Base-by-base conservation (phyloP, 202 grass and related monocot genomes). In the Schoenoplectus tabernaemontani region DNA sequence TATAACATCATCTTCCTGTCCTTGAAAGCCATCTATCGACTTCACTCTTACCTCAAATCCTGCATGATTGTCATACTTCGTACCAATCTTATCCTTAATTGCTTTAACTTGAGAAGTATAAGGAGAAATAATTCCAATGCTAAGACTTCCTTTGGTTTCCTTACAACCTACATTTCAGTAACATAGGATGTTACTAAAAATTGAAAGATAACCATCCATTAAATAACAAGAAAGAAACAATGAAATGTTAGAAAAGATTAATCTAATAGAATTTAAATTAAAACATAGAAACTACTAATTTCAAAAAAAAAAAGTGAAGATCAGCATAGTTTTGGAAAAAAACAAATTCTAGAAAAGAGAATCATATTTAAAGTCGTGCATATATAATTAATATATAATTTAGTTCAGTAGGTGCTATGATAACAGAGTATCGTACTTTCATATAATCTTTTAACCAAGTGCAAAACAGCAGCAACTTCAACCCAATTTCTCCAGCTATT, bases 21-120 rank as follows among this genome's bases (percentile, higher is more conserved):
- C 91, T 81, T 97, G 91, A 77, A 93, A 97, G 75, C 93, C 93
- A 88, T 97, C 85, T 24, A 97, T 57, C 6, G 85, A 87, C 38
- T 93, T 97, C 12, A 93, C 70, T 0, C 91, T 82, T 70, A 97
- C 76, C 64, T 83, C 63, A 88, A 97, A 91, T 34, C 83, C 85
- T 46, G 82, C 70, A 71, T 37, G 32, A 7, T 54, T 66, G 9
- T 85, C 71, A 12, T 93, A 93, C 47, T 47, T 85, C 76, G 65
- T 83, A 54, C 85, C 91, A 36, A 97, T 71, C 82, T 33, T 90
- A 12, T 87, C 65, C 64, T 79, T 83, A 53, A 97, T 97, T 71
- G 78, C 50, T 36, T 78, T 77, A 61, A 97, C 82, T 80, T 97
- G 93, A 17, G 88, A 82, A 72, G 36, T 64, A 78, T 90, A 97